Evolutionary conservation across 768 basidiomycete genomes (phyloP).

Genomic region (Boletus reticulatus): DNA sequence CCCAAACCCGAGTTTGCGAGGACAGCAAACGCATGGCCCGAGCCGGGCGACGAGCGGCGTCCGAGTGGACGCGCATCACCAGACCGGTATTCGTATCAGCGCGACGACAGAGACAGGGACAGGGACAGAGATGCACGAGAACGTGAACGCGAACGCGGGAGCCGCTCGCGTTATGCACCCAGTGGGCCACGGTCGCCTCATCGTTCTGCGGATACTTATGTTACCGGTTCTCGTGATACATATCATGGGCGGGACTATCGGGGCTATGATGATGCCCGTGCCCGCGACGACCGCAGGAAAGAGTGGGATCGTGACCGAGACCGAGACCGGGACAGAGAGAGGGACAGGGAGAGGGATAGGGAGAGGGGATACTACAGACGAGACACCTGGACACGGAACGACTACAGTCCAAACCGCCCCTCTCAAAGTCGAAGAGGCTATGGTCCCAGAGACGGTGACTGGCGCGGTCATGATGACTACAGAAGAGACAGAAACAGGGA

Average conservation of each 20-base stretch:
- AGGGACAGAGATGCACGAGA: conserved; percentile 15
- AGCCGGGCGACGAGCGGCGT: conserved; percentile 24
- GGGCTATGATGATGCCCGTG: conserved; percentile 16
- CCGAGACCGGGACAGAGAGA: conserved; percentile 18
- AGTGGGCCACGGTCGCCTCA: conserved; percentile 16
- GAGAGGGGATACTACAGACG: conserved; percentile 21
- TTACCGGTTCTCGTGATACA: conserved; percentile 14
- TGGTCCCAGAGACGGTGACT: conserved; percentile 11
- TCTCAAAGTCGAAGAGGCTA: conserved; percentile 14
- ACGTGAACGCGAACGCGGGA: conserved; percentile 22
- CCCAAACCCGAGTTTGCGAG: conserved; percentile 31
- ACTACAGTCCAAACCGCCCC: conserved; percentile 19
- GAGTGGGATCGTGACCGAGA: conserved; percentile 25
- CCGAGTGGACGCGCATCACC: conserved; percentile 20
- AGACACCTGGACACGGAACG: conserved; percentile 13
- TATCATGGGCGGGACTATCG: conserved; percentile 22
- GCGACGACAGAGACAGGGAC: conserved; percentile 27
- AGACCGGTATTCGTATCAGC: conserved; percentile 20
- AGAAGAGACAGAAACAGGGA: conserved; percentile 22
- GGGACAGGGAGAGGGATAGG: conserved; percentile 12
- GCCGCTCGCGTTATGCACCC: conserved; percentile 15
- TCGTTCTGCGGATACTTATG: conserved; percentile 16
- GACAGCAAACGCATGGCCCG: conserved; percentile 15
- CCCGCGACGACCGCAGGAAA: conserved; percentile 23
- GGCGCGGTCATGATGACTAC: conserved; percentile 23